Conservation (phyloP, 148 eudicot genomes). For the Chenopodium formosanum region DNA sequence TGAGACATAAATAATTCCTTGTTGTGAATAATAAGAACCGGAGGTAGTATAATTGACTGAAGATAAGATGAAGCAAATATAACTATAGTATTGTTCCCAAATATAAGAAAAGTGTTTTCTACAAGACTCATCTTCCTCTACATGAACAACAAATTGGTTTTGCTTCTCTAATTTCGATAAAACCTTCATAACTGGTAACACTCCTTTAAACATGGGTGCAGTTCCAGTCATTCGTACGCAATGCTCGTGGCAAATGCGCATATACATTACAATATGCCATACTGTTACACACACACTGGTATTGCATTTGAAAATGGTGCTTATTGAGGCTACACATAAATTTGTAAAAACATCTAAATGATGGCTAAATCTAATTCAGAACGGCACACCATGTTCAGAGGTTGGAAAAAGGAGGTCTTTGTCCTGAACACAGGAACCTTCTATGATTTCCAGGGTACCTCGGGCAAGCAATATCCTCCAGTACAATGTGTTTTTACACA, state of each 20-base stretch:
- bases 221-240: conserved; percentile 2
- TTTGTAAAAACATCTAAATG: neutral
- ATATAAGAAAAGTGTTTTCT: neutral
- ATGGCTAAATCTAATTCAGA: conserved; percentile 1
- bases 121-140: neutral
- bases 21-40: too few relatives aligned
- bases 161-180: neutral
- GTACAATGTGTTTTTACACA: neutral
- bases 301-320: neutral
- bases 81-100: neutral
- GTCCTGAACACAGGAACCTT: conserved; percentile 1
- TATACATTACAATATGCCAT: conserved; percentile 12
- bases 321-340: neutral
- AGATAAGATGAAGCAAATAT: neutral
- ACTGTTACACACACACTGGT: neutral
- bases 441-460: conserved; percentile 4
- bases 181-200: neutral
- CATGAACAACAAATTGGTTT: neutral
- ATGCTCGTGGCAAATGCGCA: neutral
- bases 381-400: neutral
- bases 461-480: neutral
- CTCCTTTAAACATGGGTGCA: neutral
- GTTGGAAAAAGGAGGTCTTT: conserved; percentile 1
- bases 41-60: neutral
- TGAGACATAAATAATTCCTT: too few relatives aligned